Conservation (phyloP, 2,329 filamentous ascomycete genomes). For the Aureobasidium musti region DNA sequence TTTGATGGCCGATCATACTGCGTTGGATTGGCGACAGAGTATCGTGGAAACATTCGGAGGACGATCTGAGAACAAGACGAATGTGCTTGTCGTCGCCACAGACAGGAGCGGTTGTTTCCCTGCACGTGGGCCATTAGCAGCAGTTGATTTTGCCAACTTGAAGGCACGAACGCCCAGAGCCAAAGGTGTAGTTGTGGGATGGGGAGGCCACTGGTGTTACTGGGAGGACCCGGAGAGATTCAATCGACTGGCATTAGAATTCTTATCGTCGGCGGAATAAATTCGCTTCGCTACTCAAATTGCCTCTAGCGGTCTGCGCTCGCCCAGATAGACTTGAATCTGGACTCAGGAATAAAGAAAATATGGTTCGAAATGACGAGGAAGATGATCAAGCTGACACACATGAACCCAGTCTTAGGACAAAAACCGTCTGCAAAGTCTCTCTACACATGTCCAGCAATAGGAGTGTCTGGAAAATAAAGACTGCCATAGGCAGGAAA, state of each 20-base stretch:
- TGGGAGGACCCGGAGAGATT: constrained; percentile 15
- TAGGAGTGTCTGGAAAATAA: neutral
- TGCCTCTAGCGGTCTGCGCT: too few relatives aligned
- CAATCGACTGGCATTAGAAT: constrained; percentile 1
- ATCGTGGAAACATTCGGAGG: constrained; percentile 8
- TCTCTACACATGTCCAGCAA: neutral
- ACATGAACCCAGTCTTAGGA: too few relatives aligned
- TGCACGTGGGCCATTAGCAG: neutral
- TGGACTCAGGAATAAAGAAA: too few relatives aligned
- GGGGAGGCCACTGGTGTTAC: constrained; percentile 25
- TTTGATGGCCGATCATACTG: constrained; percentile 22
- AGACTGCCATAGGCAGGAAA: neutral
- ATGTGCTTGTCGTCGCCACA: constrained; percentile 19
- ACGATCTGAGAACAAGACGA: neutral
- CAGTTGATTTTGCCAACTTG: neutral
- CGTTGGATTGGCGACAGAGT: constrained; percentile 20
- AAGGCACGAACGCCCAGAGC: neutral
- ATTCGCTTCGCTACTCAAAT: too few relatives aligned
- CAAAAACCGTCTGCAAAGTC: neutral
- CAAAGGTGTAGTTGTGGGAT: neutral
- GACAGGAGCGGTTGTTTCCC: constrained; percentile 18
- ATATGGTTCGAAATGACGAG: too few relatives aligned
- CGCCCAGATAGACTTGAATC: too few relatives aligned
- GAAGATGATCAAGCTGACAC: too few relatives aligned
- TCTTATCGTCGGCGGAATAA: too few relatives aligned